Evolutionary conservation across 352 stramenopile genomes (phyloP), one percentile per base, ranked within the genome.

Genomic region (Phytopythium oedochilum): DNA sequence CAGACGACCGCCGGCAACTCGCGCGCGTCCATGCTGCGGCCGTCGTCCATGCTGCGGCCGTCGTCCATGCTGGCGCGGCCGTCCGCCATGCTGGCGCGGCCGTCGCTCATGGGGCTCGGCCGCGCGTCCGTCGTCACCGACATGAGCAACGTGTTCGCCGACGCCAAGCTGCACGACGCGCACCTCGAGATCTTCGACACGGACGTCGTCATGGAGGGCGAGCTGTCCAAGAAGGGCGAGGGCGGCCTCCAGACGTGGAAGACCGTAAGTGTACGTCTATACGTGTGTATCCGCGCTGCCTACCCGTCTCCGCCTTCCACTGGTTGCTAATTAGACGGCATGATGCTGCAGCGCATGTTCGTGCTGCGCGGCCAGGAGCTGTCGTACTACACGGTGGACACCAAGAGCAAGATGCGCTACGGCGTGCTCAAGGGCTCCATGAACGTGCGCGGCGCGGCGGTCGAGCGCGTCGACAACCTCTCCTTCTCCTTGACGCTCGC

Each of bases 141-240:
- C 63, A 42, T 69, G 51, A 80, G 71, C 53, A 81, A 87, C 66
- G 71, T 86, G 26, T 89, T 89, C 59, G 70, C 65, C 1, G 66
- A 88, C 29, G 58, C 65, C 31, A 87, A 88, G 59, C 69, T 89
- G 53, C 58, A 75, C 44, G 73, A 88, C 61, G 70, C 73, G 15
- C 61, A 78, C 44, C 52, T 74, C 25, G 68, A 77, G 42, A 61
- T 89, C 20, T 89, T 89, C 57, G 49, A 71, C 12, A 84, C 55
- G 43, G 79, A 89, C 52, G 72, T 88, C 51, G 59, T 89, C 31
- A 89, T 89, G 75, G 76, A 89, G 51, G 76, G 79, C 3, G 67
- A 83, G 51, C 60, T 89, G 8, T 75, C 66, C 31, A 89, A 89
- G 59, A 89, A 86, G 52, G 79, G 79, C 40, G 73, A 85, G 57